phyloP scores from a whole-genome alignment of 192 early-diverging fungal species.

The Coemansia sp. region DNA sequence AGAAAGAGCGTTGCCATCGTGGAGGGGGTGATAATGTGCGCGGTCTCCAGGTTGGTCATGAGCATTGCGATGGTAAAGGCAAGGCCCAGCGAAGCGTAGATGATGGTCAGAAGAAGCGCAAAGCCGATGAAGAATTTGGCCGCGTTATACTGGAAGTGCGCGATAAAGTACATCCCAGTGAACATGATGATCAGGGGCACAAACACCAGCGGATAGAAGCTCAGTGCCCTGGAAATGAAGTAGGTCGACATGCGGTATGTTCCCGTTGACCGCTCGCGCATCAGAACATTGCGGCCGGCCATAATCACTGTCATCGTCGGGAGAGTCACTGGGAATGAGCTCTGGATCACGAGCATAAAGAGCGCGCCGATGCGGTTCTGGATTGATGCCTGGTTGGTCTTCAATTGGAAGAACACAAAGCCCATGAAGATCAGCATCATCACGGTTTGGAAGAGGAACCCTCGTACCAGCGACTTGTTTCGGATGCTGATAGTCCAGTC shows the following conservation, averaged over 20 bases:
- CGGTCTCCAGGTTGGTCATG: conserved; percentile 24
- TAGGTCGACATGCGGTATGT: conserved; percentile 51
- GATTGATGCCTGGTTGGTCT: conserved; percentile 31
- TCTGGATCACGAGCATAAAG: conserved; percentile 42
- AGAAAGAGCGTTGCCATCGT: conserved; percentile 24
- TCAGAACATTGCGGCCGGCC: conserved; percentile 42
- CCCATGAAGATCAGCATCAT: conserved; percentile 49
- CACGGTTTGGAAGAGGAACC: conserved; percentile 21
- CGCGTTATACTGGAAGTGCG: conserved; percentile 31
- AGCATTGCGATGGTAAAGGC: conserved; percentile 31
- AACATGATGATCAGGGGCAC: conserved; percentile 28
- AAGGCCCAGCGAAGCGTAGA: conserved; percentile 27
- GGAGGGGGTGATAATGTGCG: conserved; percentile 30
- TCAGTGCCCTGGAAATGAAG: conserved; percentile 56
- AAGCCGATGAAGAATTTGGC: conserved; percentile 37
- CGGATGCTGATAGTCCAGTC: conserved; percentile 20
- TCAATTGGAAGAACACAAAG: conserved; percentile 55
- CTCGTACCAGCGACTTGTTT: conserved; percentile 23
- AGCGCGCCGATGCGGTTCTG: conserved; percentile 52
- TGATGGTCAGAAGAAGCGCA: conserved; percentile 19
- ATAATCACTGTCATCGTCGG: conserved; percentile 47
- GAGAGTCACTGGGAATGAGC: conserved; percentile 56
- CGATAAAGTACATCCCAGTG: conserved; percentile 30
- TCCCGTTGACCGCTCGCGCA: conserved; percentile 61
- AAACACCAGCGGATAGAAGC: conserved; percentile 41